Percentiles rank a stretch among this genome's conserved stretches.
Evolutionary conservation across 805 yeast species (phyloP).

Genomic region (Wickerhamomyces ciferrii): DNA sequence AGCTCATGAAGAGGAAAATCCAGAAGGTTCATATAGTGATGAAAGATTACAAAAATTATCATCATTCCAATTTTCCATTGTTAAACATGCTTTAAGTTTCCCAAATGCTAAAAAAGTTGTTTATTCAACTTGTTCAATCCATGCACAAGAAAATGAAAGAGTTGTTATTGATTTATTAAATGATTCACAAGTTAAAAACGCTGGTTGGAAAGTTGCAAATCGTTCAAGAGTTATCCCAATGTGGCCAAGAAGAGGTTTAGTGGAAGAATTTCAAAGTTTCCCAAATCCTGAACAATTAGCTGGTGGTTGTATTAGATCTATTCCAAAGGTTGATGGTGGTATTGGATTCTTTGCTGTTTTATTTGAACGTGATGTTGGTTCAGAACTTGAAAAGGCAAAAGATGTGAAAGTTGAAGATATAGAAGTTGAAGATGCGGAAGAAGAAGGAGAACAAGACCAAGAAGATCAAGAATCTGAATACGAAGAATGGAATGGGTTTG

Average conservation of each 20-base stretch:
- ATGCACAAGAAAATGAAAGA: conserved; percentile 88
- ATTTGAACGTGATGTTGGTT: conserved; percentile 48
- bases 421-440: neutral
- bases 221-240: conserved; percentile 60
- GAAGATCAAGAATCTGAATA: conserved; percentile 11
- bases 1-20: conserved; percentile 39
- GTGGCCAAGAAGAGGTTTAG: conserved; percentile 86
- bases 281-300: conserved; percentile 53
- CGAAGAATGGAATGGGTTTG: conserved; percentile 34
- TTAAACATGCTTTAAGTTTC: conserved; percentile 81
- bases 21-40: conserved; percentile 32
- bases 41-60: conserved; percentile 69
- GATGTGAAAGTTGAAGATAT: conserved; percentile 1
- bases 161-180: conserved; percentile 77
- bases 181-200: conserved; percentile 55
- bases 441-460: neutral
- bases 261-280: conserved; percentile 56
- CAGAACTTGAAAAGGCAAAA: too few species aligned
- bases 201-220: conserved; percentile 73
- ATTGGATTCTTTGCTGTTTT: conserved; percentile 97
- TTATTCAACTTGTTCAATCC: conserved; percentile 94
- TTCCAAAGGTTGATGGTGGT: conserved; percentile 93
- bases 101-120: conserved; percentile 76
- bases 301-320: conserved; percentile 80
- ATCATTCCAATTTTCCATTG: conserved; percentile 82